Evolutionary conservation across 2,329 filamentous ascomycete species (phyloP), one percentile per base, ranked within the genome.

Genomic region (Curvularia eragrostidis): DNA sequence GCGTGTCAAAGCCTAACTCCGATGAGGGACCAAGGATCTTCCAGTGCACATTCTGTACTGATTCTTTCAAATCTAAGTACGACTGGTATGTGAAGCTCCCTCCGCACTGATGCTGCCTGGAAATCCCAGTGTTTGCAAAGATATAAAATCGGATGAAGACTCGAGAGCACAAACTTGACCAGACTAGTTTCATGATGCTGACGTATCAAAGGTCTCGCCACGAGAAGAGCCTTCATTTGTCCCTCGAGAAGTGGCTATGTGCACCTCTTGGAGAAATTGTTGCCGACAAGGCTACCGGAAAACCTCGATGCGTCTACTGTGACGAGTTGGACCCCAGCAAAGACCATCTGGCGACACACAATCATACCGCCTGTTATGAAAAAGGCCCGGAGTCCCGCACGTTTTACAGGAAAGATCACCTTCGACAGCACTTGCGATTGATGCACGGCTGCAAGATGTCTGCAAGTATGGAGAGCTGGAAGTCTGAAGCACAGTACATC

Each of bases 341-440:
- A 23, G 82, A 83, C 13, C 86, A 89, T 70, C 69, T 87, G 15
- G 85, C 86, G 63, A 79, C 77, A 7, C 86, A 89, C 75, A 86
- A 87, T 62, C 85, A 85, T 69, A 76, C 77, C 32, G 77, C 85
- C 13, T 93, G 91, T 71, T 86, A 87, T 61, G 89, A 92, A 68
- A 86, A 89, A 69, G 84, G 84, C 3, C 62, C 82, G 1, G 82
- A 85, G 54, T 88, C 91, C 64, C 83, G 86, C 34, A 87, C 84
- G 0, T 88, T 87, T 69, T 87, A 85, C 66, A 79, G 85, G 24
- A 87, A 87, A 70, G 85, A 88, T 65, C 85, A 88, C 66, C 78
- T 88, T 12, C 81, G 85, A 48, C 85, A 88, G 65, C 85, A 88
- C 69, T 73, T 87, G 30, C 80, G 84, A 34, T 75, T 87, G 52